Evolutionary conservation across 768 basidiomycete genomes (phyloP), one percentile per base, ranked within the genome.

Genomic region (Tulasnella sp.): DNA sequence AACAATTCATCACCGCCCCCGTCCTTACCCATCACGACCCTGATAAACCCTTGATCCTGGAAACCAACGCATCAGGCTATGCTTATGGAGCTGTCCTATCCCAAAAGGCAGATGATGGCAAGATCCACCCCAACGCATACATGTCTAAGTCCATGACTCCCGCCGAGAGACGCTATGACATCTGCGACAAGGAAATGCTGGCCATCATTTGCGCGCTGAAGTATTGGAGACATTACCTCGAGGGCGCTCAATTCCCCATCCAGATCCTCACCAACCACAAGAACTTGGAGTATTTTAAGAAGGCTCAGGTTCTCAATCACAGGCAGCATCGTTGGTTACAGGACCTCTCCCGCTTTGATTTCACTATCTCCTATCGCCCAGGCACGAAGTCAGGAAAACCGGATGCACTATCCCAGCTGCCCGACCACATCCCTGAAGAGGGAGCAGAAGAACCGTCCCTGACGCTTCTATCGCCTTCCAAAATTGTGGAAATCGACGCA

Each of bases 131-230:
- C 10, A 42, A 10, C 1, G 42, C 42, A 1, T 42, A 42, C 42
- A 42, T 42, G 42, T 42, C 42, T 9, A 42, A 73, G 37, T 39
- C 23, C 10, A 37, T 79, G 37, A 75, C 67, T 3, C 69, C 69
- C 39, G 74, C 79, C 6, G 79, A 80, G 71, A 44, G 29, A 16
- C 80, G 75, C 57, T 80, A 84, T 9, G 7, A 42, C 42, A 42
- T 42, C 7, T 42, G 9, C 13, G 77, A 80, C 74, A 83, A 83
- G 77, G 83, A 84, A 72, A 46, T 83, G 15, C 79, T 83, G 4
- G 83, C 83, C 15, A 82, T 84, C 46, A 13, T 75, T 39, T 5
- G 61, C 15, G 23, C 73, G 0, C 77, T 79, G 40, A 29, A 44
- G 42, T 26, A 79, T 5, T 81, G 80, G 75, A 23, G 79, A 42